Percentiles rank a stretch among this genome's conserved stretches.
phyloP scores from a whole-genome alignment of 2,329 filamentous ascomycete genomes.

The Rhinocladiella mackenziei region DNA sequence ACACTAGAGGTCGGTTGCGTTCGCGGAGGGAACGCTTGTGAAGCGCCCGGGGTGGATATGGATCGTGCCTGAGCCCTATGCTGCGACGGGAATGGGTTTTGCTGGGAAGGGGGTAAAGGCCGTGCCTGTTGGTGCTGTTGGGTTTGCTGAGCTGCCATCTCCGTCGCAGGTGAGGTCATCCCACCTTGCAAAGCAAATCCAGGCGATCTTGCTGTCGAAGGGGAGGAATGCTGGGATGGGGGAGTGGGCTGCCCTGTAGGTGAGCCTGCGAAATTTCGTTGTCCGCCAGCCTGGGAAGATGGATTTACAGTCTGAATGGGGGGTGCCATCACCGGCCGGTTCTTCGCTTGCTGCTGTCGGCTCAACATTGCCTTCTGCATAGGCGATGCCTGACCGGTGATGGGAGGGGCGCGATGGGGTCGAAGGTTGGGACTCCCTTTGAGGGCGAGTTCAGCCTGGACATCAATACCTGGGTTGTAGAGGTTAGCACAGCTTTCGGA shows the following conservation, averaged over 20 bases:
- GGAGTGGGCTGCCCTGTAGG: conserved; percentile 63
- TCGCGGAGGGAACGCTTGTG: conserved; percentile 40
- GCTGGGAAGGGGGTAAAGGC: conserved; percentile 46
- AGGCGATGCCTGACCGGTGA: conserved; percentile 67
- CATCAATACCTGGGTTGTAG: conserved; percentile 71
- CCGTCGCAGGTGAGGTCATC: conserved; percentile 58
- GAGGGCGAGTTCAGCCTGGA: conserved; percentile 88
- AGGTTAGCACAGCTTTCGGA: neutral
- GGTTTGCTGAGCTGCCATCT: conserved; percentile 51
- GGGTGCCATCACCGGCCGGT: conserved; percentile 28
- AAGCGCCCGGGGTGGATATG: conserved; percentile 30
- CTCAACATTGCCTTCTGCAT: conserved; percentile 78
- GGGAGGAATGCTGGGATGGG: conserved; percentile 71
- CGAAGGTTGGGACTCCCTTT: conserved; percentile 82
- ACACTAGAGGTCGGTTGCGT: conserved; percentile 27
- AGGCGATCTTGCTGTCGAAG: conserved; percentile 59
- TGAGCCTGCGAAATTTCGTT: conserved; percentile 27
- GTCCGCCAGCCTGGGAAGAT: conserved; percentile 32
- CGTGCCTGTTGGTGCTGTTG: conserved; percentile 42
- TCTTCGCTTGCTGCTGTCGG: conserved; percentile 54
- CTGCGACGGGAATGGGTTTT: conserved; percentile 32
- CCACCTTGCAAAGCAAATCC: conserved; percentile 58
- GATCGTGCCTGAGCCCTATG: conserved; percentile 35
- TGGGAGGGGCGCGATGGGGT: conserved; percentile 52
- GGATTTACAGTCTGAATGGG: conserved; percentile 36